Base-by-base conservation (phyloP, 495 filamentous ascomycete genomes). In the Lophium mytilinum region DNA sequence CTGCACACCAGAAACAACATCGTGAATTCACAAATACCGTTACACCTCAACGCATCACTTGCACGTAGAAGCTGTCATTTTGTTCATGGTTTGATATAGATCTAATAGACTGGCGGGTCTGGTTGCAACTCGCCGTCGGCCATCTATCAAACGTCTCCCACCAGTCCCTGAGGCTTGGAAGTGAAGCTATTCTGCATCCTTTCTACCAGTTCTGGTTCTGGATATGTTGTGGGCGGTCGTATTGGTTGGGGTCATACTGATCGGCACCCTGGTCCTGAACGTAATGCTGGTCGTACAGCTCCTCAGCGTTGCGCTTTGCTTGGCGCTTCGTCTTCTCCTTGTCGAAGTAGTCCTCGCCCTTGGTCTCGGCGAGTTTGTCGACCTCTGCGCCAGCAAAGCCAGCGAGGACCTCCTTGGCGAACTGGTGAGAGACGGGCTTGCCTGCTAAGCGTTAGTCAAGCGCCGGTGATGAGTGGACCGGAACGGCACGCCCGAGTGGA, bases 331-430 rank as follows among this genome's bases (percentile, higher is more conserved):
- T 83, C 65, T 76, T 72, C 75, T 87, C 78, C 43, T 75, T 73
- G 72, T 92, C 87, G 55, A 81, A 68, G 64, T 74, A 78, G 69
- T 89, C 83, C 58, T 85, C 75, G 30, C 86, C 86, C 79, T 88
- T 89, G 66, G 81, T 87, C 80, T 91, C 86, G 66, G 79, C 76
- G 35, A 91, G 76, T 73, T 84, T 88, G 76, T 94, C 88, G 56
- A 89, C 77, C 71, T 91, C 84, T 55, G 79, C 82, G 40, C 81
- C 87, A 47, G 83, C 86, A 47, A 89, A 66, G 60, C 82, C 87
- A 43, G 78, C 83, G 17, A 91, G 74, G 37, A 83, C 66, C 71
- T 90, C 88, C 76, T 91, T 91, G 70, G 88, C 88, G 66, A 88
- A 83, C 37, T 72, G 75, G 74, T 91, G 88, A 62, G 74, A 77